A percentile compares a stretch with the other conserved stretches of the same genome.
Conservation (phyloP, 2,329 filamentous ascomycete genomes). For the Ascochyta viciae-villosae region DNA sequence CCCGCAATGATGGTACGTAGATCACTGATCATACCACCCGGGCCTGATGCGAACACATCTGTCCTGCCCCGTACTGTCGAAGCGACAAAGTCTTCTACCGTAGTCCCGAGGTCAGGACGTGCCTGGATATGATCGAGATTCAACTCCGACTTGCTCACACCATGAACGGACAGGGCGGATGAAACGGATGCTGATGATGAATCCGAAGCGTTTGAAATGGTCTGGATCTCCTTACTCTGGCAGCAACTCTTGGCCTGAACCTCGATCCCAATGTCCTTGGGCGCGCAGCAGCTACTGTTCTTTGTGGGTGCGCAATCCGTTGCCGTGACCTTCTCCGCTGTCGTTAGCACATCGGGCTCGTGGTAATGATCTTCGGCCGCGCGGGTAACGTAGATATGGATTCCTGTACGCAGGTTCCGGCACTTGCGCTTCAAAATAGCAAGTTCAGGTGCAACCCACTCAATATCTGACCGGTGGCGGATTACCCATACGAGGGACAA, state of each 20-base stretch:
- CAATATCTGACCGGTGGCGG: constrained; percentile 41
- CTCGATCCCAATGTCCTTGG: constrained; percentile 3
- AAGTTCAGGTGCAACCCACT: constrained; percentile 48
- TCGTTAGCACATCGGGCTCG: constrained; percentile 21
- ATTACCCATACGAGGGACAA: constrained; percentile 47
- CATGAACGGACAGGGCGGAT: constrained; percentile 36
- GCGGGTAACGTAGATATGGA: constrained; percentile 46
- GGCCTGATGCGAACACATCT: constrained; percentile 43
- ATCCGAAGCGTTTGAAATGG: constrained; percentile 17
- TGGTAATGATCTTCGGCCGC: constrained; percentile 29
- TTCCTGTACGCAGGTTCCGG: constrained; percentile 31
- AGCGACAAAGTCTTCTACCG: constrained; percentile 35
- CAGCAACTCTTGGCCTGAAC: constrained; percentile 14
- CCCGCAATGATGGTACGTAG: constrained; percentile 40
- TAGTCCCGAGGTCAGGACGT: constrained; percentile 26
- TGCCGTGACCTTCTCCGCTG: constrained; percentile 29
- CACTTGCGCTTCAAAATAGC: constrained; percentile 37
- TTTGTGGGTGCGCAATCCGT: constrained; percentile 14
- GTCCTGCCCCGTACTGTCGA: constrained; percentile 34
- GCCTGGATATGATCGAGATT: constrained; percentile 35
- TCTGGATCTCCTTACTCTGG: constrained; percentile 33
- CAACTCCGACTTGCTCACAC: constrained; percentile 38
- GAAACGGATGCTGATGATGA: constrained; percentile 32
- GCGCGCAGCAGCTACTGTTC: constrained; percentile 1
- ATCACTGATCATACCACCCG: constrained; percentile 44